A percentile compares a stretch with the other conserved stretches of the same genome.
phyloP scores from a whole-genome alignment of 2,329 filamentous ascomycete genomes.

The Aspergillus sp. region DNA sequence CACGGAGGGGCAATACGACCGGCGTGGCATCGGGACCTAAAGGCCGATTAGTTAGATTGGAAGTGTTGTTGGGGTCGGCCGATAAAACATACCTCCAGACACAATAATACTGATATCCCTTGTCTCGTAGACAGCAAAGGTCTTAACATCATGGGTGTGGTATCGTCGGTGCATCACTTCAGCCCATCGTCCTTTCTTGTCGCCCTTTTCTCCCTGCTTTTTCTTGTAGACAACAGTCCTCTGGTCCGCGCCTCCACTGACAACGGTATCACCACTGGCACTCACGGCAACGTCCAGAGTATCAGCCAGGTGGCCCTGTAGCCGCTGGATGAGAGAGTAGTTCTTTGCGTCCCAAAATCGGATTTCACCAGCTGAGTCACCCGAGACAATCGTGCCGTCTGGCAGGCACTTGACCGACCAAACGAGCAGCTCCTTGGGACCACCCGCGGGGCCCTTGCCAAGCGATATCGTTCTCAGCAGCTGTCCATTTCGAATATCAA shows the following conservation, averaged over 20 bases:
- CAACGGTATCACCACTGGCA: slow-evolving; percentile 71
- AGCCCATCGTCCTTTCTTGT: slow-evolving; percentile 65
- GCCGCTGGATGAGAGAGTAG: slow-evolving; percentile 79
- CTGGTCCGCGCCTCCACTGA: slow-evolving; percentile 89
- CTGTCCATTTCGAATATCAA: slow-evolving; percentile 75
- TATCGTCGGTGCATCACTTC: slow-evolving; percentile 82
- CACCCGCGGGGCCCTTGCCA: slow-evolving; percentile 70
- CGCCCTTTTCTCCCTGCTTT: slow-evolving; percentile 42
- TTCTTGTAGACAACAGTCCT: slow-evolving; percentile 79
- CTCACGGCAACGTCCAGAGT: slow-evolving; percentile 82
- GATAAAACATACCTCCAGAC: slow-evolving; percentile 69
- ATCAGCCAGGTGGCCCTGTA: slow-evolving; percentile 84
- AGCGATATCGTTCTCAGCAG: slow-evolving; percentile 78
- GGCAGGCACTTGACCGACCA: slow-evolving; percentile 89
- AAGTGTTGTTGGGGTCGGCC: slow-evolving; percentile 2
- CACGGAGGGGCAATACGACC: slow-evolving; percentile 72
- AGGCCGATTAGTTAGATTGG: slow-evolving; percentile 23
- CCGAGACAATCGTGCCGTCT: slow-evolving; percentile 86
- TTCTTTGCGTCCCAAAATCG: slow-evolving; percentile 92
- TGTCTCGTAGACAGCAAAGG: slow-evolving; percentile 85
- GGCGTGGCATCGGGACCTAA: slow-evolving; percentile 80
- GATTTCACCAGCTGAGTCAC: slow-evolving; percentile 89
- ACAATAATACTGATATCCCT: slow-evolving; percentile 79
- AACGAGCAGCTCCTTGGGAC: slow-evolving; percentile 79
- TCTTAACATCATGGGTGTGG: slow-evolving; percentile 92